These are phyloP conservation scores for Botrytis galanthina DNA, from an alignment of 2,329 filamentous ascomycete species.

Conservation along the genomic window DNA sequence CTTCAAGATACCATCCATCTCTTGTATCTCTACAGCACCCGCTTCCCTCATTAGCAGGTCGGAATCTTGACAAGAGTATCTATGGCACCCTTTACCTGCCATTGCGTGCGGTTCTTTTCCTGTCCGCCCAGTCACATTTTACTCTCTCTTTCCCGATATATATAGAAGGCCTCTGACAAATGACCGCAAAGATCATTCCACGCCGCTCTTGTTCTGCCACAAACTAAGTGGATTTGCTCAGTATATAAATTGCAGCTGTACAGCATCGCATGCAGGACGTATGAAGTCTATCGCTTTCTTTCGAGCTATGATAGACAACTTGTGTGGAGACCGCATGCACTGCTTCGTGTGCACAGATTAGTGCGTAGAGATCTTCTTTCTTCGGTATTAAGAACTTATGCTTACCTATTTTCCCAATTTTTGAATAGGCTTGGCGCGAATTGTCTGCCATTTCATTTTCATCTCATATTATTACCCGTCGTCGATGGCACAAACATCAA, in stretches of 20 bases:
- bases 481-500: background rate
- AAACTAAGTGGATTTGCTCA: background rate
- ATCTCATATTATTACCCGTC: background rate
- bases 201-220: background rate
- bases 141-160: background rate
- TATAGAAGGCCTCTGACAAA: background rate
- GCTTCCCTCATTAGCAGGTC: too few species aligned
- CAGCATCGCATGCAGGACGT: fast-evolving
- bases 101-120: background rate
- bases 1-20: too few species aligned
- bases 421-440: too few species aligned
- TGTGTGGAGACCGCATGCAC: background rate
- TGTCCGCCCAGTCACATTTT: background rate
- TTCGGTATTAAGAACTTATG: too few species aligned
- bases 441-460: background rate
- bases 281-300: background rate
- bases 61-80: background rate
- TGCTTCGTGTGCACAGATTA: too few species aligned
- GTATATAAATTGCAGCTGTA: background rate
- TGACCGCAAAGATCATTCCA: background rate
- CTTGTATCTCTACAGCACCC: too few species aligned
- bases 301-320: fast-evolving
- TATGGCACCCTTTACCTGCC: fast-evolving
- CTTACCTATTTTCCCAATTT: too few species aligned
- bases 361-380: too few species aligned